These are phyloP conservation scores for Pseudognaphalium luteoalbum DNA, from an alignment of 129 eudicot species.

Conservation along the genomic window DNA sequence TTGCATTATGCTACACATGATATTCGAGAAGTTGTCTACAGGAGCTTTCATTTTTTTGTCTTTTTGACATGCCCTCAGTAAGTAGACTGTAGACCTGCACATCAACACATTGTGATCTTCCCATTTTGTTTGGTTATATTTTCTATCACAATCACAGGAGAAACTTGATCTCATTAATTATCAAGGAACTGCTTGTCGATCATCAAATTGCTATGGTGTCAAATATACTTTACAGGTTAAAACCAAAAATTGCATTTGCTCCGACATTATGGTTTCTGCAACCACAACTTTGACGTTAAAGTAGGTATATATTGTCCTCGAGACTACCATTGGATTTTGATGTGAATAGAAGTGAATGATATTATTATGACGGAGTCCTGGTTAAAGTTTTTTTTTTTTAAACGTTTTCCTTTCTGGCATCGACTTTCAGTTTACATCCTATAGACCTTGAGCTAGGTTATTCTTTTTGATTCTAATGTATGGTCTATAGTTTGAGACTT, in stretches of 20 bases:
- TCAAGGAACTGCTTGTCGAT: not conserved
- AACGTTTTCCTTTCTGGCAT: too few species aligned
- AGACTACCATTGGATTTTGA: not conserved
- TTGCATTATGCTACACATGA: not conserved
- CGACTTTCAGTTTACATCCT: not conserved
- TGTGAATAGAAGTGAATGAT: not conserved
- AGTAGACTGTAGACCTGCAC: not conserved
- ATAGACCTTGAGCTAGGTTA: conserved; percentile 3
- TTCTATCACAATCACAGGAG: not conserved
- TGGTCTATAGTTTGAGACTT: not conserved
- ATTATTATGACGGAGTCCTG: not conserved
- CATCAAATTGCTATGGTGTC: not conserved
- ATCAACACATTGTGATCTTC: not conserved
- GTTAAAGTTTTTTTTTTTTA: not conserved
- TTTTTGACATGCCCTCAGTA: not conserved
- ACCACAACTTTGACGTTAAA: not conserved
- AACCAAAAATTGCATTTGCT: not conserved
- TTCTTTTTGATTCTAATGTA: not conserved
- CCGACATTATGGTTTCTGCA: not conserved
- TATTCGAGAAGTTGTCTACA: too few species aligned
- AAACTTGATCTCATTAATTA: not conserved
- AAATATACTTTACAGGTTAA: not conserved
- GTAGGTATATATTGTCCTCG: not conserved
- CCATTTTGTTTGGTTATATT: not conserved
- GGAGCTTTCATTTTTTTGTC: not conserved